These are phyloP conservation scores for Trametes cingulata DNA, from an alignment of 768 basidiomycete genomes.

Conservation along the genomic window DNA sequence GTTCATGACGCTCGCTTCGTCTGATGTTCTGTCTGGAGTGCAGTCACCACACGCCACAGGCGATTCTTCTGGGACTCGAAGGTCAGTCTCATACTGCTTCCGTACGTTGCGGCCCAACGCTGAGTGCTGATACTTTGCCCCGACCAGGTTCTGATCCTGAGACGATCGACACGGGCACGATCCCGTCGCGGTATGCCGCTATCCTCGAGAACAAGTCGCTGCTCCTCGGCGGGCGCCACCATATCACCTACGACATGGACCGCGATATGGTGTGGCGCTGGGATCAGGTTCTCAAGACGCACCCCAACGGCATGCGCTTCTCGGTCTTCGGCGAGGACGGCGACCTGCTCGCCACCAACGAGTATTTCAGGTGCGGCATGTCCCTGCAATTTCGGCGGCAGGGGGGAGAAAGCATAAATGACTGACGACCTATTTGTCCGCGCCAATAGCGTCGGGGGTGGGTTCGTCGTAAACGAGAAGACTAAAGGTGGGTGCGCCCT, in stretches of 20 bases:
- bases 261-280: slow-evolving; percentile 92
- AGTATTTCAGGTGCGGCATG: slow-evolving; percentile 71
- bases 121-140: background rate
- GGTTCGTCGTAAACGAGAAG: slow-evolving; percentile 94
- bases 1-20: slow-evolving; percentile 7
- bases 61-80: slow-evolving; percentile 81
- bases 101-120: background rate
- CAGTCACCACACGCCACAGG: slow-evolving; percentile 87
- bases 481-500: slow-evolving; percentile 62
- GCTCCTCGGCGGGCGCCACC: slow-evolving; percentile 68
- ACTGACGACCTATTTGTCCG: background rate
- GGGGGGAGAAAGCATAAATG: slow-evolving; percentile 9
- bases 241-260: slow-evolving; percentile 85
- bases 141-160: slow-evolving; percentile 82
- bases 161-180: slow-evolving; percentile 86
- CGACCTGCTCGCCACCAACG: slow-evolving; percentile 87
- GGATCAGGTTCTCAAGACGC: slow-evolving; percentile 86
- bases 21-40: slow-evolving; percentile 1
- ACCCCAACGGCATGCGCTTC: slow-evolving; percentile 94
- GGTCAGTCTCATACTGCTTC: slow-evolving; percentile 31
- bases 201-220: slow-evolving; percentile 69
- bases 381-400: background rate
- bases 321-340: slow-evolving; percentile 81
- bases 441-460: slow-evolving; percentile 73
- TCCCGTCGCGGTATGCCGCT: slow-evolving; percentile 69